Conservation (phyloP, 345 rosid genomes). For the Linum lewisii region DNA sequence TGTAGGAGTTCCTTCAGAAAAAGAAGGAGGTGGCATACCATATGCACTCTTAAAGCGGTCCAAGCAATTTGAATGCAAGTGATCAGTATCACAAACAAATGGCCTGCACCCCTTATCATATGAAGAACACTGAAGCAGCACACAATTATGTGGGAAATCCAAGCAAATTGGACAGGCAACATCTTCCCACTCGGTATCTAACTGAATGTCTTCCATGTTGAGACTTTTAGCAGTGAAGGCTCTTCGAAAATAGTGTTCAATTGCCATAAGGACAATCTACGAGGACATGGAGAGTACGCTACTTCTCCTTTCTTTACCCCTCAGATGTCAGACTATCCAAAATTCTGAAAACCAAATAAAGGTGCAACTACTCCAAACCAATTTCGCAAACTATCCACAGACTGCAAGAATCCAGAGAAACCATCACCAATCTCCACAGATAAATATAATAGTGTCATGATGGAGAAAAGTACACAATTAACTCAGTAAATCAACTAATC, state of each 20-base stretch:
- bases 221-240: conserved; percentile 19
- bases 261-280: conserved; percentile 35
- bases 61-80: conserved; percentile 84
- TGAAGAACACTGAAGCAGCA: conserved; percentile 80
- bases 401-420: no score
- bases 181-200: conserved; percentile 58
- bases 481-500: no score
- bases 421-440: no score
- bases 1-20: conserved; percentile 28
- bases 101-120: conserved; percentile 75
- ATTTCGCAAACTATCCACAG: background rate
- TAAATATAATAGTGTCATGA: no score
- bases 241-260: conserved; percentile 28
- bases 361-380: background rate
- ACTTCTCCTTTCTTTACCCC: conserved; percentile 8
- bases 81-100: conserved; percentile 78
- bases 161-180: conserved; percentile 87
- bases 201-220: conserved; percentile 36
- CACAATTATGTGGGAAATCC: conserved; percentile 83
- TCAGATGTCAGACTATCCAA: background rate
- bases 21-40: conserved; percentile 46
- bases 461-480: no score
- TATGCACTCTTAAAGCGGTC: conserved; percentile 73
- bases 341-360: background rate
- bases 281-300: conserved; percentile 13